A percentile compares a stretch with the other conserved stretches of the same genome.
phyloP scores from a whole-genome alignment of 176 grass and related monocot species.

The Eleusine indica region DNA sequence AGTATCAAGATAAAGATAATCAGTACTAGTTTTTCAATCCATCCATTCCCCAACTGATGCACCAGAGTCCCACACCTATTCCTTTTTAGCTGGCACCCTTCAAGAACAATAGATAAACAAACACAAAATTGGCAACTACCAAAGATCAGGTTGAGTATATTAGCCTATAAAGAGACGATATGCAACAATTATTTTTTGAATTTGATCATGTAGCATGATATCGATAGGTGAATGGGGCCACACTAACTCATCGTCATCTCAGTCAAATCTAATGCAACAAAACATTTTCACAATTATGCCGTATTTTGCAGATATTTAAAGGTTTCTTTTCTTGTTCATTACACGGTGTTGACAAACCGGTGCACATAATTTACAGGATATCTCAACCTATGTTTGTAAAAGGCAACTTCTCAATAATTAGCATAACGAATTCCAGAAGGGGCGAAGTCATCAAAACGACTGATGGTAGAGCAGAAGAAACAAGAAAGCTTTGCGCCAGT shows the following conservation, averaged over 20 bases:
- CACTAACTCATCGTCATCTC: not conserved
- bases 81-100: not conserved
- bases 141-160: not conserved
- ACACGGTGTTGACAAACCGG: not conserved
- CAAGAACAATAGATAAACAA: not conserved
- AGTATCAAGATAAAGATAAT: not conserved
- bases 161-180: not conserved
- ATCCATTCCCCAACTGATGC: not conserved
- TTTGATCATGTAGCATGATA: not conserved
- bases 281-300: not conserved
- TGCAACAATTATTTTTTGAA: conserved; percentile 21
- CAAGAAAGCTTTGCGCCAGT: not conserved
- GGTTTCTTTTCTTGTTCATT: not conserved
- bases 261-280: not conserved
- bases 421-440: not conserved
- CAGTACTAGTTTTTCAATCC: not conserved
- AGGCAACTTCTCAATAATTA: conserved; percentile 7
- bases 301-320: not conserved
- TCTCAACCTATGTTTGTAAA: conserved; percentile 24
- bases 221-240: not conserved
- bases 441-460: not conserved
- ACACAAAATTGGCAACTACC: not conserved
- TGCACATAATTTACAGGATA: not conserved
- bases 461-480: not conserved
- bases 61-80: not conserved